A percentile compares a stretch with the other conserved stretches of the same genome.
phyloP scores from a whole-genome alignment of 2,329 filamentous ascomycete genomes.

The Talaromyces marneffei region DNA sequence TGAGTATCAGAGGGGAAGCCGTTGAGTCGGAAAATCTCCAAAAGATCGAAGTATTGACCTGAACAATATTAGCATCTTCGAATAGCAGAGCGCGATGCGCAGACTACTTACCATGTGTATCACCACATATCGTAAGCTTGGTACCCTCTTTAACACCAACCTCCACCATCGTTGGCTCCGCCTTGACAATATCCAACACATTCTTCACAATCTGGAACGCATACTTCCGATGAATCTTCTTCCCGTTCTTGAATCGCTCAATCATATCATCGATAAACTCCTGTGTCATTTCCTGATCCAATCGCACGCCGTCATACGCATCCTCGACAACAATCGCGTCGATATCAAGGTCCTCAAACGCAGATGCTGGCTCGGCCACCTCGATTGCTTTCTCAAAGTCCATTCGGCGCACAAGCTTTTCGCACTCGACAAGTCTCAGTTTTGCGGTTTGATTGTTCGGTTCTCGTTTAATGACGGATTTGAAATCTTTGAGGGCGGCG shows the following conservation, averaged over 20 bases:
- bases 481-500: conserved; percentile 89
- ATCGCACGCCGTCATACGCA: conserved; percentile 74
- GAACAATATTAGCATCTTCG: not conserved
- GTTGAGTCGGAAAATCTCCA: conserved; percentile 92
- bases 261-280: conserved; percentile 99
- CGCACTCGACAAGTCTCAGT: conserved; percentile 84
- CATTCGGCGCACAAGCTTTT: conserved; percentile 86
- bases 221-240: conserved; percentile 93
- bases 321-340: conserved; percentile 77
- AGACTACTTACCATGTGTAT: conserved; percentile 71
- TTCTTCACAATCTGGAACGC: conserved; percentile 93
- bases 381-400: conserved; percentile 96
- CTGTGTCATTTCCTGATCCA: conserved; percentile 80
- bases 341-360: conserved; percentile 81
- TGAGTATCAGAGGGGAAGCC: conserved; percentile 79
- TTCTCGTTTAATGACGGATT: conserved; percentile 78
- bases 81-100: not conserved
- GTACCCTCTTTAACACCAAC: conserved; percentile 71
- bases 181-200: conserved; percentile 81
- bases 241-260: conserved; percentile 88
- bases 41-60: conserved; percentile 96
- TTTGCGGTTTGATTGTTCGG: conserved; percentile 86
- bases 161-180: conserved; percentile 96
- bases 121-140: conserved; percentile 87
- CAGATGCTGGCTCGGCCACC: conserved; percentile 83